Evolutionary conservation across 345 rosid genomes (phyloP).

Genomic region (Eutrema yunnanense): DNA sequence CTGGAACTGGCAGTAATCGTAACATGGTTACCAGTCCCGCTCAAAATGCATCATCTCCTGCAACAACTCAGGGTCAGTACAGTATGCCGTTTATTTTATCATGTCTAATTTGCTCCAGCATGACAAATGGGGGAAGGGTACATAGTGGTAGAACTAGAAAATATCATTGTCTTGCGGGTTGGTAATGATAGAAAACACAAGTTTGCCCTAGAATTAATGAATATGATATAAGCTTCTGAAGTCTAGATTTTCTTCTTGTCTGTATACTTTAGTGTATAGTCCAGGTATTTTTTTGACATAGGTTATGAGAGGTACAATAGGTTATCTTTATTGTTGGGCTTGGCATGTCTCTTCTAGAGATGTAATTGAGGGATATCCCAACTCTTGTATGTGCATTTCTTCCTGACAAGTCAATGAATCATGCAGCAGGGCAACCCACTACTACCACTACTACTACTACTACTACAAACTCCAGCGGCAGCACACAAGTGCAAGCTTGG

Average conservation of each 20-base stretch:
- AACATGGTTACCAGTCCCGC: conserved; percentile 80
- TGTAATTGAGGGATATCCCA: neutral
- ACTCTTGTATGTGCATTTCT: conserved; percentile 8
- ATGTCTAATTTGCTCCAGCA: neutral
- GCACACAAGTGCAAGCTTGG: conserved; percentile 98
- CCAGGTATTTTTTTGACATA: neutral
- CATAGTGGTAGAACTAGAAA: neutral
- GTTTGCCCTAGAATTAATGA: neutral
- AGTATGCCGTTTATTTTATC: conserved; percentile 33
- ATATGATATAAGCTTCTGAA: conserved; percentile 4
- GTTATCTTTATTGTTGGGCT: conserved; percentile 1
- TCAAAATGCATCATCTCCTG: conserved; percentile 74
- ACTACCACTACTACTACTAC: conserved; percentile 46
- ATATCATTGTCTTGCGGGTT: neutral
- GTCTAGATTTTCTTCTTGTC: neutral
- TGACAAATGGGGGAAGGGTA: neutral
- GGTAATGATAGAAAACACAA: neutral
- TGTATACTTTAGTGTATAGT: neutral
- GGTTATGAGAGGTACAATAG: neutral
- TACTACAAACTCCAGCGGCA: conserved; percentile 76
- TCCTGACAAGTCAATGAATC: conserved; percentile 20
- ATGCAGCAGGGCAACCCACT: conserved; percentile 60
- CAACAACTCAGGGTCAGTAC: conserved; percentile 70
- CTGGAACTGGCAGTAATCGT: conserved; percentile 88
- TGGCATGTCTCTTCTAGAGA: neutral